These are phyloP conservation scores for Penicillium sp. DNA, from an alignment of 2,329 filamentous ascomycete species.

Conservation along the genomic window DNA sequence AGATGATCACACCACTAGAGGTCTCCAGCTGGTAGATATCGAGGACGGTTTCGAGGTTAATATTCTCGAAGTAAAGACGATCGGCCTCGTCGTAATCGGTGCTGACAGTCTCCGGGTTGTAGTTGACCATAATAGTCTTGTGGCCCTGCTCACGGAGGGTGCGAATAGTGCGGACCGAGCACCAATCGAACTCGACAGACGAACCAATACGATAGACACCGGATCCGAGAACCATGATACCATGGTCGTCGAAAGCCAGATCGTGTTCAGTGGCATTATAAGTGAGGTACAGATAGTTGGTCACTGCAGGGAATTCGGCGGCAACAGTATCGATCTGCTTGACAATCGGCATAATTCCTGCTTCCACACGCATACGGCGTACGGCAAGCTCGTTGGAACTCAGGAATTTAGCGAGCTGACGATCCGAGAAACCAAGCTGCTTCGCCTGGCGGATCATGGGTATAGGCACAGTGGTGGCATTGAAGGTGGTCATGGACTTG, in stretches of 20 bases:
- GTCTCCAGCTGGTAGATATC: conserved; percentile 90
- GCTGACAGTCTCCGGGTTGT: conserved; percentile 83
- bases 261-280: conserved; percentile 91
- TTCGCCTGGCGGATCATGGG: conserved; percentile 78
- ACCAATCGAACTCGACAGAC: conserved; percentile 99
- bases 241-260: conserved; percentile 78
- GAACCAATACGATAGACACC: conserved; percentile 97
- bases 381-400: conserved; percentile 91
- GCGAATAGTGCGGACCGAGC: conserved; percentile 88
- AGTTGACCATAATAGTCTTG: conserved; percentile 97
- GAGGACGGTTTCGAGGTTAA: conserved; percentile 82
- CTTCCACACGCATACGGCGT: conserved; percentile 77
- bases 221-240: conserved; percentile 93
- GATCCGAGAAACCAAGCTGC: conserved; percentile 89
- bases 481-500: conserved; percentile 70
- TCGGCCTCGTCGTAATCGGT: conserved; percentile 96
- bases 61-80: conserved; percentile 92
- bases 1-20: conserved; percentile 80
- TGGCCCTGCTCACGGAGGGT: conserved; percentile 78
- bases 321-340: conserved; percentile 99
- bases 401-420: conserved; percentile 91
- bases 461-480: conserved; percentile 62
- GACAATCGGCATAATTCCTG: conserved; percentile 80
- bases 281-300: conserved; percentile 94
- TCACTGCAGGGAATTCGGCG: conserved; percentile 89